These are phyloP conservation scores for Cladorrhinum samala DNA, from an alignment of 495 filamentous ascomycete genomes.

Conservation along the genomic window DNA sequence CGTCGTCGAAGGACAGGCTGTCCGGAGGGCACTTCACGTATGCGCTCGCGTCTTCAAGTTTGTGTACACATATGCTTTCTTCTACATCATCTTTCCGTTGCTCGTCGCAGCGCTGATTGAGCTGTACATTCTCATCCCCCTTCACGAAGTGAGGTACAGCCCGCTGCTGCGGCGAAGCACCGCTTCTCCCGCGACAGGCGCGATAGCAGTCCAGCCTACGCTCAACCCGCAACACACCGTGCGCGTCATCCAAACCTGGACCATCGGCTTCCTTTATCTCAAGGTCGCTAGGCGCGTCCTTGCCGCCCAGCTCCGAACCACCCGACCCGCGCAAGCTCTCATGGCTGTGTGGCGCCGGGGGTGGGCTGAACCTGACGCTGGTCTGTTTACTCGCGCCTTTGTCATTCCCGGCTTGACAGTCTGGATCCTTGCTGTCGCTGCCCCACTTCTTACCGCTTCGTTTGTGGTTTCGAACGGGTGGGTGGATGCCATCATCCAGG, in stretches of 20 bases:
- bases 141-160: conserved; percentile 72
- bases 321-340: conserved; percentile 66
- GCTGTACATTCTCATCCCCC: conserved; percentile 80
- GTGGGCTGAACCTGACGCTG: conserved; percentile 73
- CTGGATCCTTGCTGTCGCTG: conserved; percentile 50
- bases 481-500: conserved; percentile 15
- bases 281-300: conserved; percentile 74
- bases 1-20: conserved; percentile 29
- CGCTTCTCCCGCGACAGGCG: neutral
- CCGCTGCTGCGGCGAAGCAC: conserved; percentile 7
- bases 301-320: conserved; percentile 52
- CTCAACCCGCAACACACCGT: conserved; percentile 60
- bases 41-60: conserved; percentile 39
- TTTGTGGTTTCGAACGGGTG: conserved; percentile 25
- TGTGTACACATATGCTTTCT: conserved; percentile 63
- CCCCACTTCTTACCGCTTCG: conserved; percentile 44
- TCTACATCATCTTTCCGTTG: conserved; percentile 71
- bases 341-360: conserved; percentile 69
- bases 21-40: conserved; percentile 23
- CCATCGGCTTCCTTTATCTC: conserved; percentile 84
- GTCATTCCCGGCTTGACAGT: conserved; percentile 63
- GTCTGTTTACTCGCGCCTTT: conserved; percentile 74
- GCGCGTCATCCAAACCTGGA: conserved; percentile 90
- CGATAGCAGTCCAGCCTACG: neutral
- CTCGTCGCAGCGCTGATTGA: conserved; percentile 79